Conservation (phyloP, 169 alveolate species). For the Cryptosporidium xiaoi region DNA sequence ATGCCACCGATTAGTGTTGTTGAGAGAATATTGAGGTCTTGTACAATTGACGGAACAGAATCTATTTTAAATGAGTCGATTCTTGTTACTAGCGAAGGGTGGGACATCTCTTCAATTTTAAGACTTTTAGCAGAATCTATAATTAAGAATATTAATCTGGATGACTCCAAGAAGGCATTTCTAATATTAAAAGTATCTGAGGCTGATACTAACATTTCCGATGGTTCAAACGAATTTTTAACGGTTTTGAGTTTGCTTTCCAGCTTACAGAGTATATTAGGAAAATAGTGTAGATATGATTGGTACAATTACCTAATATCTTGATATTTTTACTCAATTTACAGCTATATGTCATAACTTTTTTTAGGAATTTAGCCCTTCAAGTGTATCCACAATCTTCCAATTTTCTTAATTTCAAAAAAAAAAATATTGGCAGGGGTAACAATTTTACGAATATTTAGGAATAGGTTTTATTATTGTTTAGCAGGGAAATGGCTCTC, state of each 20-base stretch:
- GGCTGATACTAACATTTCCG: constrained; percentile 50
- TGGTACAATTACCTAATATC: too few species aligned
- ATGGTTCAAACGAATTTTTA: constrained; percentile 69
- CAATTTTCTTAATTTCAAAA: too few species aligned
- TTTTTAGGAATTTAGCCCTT: too few species aligned
- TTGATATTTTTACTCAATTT: too few species aligned
- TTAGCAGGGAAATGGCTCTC: too few species aligned
- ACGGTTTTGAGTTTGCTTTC: constrained; percentile 53
- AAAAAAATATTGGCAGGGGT: too few species aligned
- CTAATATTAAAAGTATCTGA: constrained; percentile 34
- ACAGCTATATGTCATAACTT: too few species aligned
- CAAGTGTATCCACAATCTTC: too few species aligned
- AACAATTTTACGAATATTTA: too few species aligned
- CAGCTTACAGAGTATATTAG: constrained; percentile 30
- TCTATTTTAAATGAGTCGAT: constrained; percentile 16
- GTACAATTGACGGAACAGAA: constrained; percentile 71
- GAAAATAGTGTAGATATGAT: too few species aligned
- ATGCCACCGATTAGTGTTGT: constrained; percentile 77
- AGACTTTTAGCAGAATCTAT: constrained; percentile 15
- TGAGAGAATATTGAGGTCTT: constrained; percentile 74
- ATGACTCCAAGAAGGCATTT: constrained; percentile 69
- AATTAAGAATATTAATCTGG: not conserved
- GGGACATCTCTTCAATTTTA: constrained; percentile 20
- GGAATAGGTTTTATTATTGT: too few species aligned
- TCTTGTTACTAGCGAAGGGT: constrained; percentile 35